These are phyloP conservation scores for Nothophoma quercina DNA, from an alignment of 2,329 filamentous ascomycete genomes.

Conservation along the genomic window DNA sequence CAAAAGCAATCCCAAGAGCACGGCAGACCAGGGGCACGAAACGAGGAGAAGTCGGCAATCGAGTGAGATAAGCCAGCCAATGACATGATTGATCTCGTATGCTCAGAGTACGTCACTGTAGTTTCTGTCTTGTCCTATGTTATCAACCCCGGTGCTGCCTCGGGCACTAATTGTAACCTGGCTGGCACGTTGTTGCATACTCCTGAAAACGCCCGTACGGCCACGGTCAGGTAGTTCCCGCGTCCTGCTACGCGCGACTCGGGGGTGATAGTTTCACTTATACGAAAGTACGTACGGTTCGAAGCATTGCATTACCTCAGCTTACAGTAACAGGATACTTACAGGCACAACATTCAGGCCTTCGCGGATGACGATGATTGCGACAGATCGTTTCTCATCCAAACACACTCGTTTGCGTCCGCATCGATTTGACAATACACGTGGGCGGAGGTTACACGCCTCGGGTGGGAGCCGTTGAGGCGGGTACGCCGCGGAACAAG, in stretches of 20 bases:
- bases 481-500: constrained; percentile 10
- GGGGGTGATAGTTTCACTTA: background rate
- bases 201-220: background rate
- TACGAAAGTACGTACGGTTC: background rate
- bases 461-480: constrained; percentile 1
- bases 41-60: background rate
- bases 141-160: background rate
- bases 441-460: background rate
- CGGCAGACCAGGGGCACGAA: background rate
- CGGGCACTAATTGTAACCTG: background rate
- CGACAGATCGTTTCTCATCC: background rate
- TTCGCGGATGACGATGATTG: background rate
- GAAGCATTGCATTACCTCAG: background rate
- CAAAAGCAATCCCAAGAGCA: background rate
- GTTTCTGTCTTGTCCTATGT: background rate
- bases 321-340: background rate
- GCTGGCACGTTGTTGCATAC: background rate
- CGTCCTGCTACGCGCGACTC: background rate
- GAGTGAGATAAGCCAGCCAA: background rate
- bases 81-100: background rate
- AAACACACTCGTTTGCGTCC: background rate
- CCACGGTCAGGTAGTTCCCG: background rate
- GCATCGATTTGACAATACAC: background rate
- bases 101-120: background rate
- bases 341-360: background rate